A percentile compares a stretch with the other conserved stretches of the same genome.
phyloP scores from a whole-genome alignment of 2,329 filamentous ascomycete species.

The Nannizziopsis arthrosporioides region DNA sequence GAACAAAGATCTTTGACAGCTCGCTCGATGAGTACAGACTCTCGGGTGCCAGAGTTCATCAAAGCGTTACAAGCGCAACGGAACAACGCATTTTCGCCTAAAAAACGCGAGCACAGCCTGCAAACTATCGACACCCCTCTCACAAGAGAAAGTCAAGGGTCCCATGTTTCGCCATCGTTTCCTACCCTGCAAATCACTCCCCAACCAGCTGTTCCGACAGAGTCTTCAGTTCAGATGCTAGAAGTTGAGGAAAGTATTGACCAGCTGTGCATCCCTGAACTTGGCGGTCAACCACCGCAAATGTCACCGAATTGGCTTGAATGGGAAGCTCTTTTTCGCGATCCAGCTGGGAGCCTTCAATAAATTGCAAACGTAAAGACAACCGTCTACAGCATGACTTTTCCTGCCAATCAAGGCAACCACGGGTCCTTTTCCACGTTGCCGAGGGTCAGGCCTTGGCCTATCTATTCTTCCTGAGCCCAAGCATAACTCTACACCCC shows the following conservation, averaged over 20 bases:
- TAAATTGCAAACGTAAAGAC: too few species aligned
- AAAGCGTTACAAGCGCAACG: not conserved
- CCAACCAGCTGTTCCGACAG: not conserved
- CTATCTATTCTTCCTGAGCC: too few species aligned
- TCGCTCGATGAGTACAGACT: not conserved
- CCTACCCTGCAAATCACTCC: not conserved
- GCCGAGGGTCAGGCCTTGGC: too few species aligned
- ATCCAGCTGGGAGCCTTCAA: not conserved
- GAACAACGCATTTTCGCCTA: not conserved
- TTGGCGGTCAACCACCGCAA: not conserved
- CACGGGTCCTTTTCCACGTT: too few species aligned
- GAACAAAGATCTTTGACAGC: slow-evolving; percentile 19
- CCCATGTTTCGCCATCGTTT: not conserved
- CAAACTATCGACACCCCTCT: not conserved
- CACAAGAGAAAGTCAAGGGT: not conserved
- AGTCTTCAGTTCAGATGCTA: not conserved
- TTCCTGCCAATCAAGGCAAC: too few species aligned
- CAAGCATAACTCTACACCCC: too few species aligned
- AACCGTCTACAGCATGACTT: too few species aligned
- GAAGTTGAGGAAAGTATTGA: not conserved
- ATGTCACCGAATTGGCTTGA: slow-evolving; percentile 1
- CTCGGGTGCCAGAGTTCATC: not conserved
- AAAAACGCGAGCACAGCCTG: not conserved
- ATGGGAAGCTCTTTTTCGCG: slow-evolving; percentile 3
- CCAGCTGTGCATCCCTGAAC: too few species aligned